phyloP scores from a whole-genome alignment of 768 basidiomycete genomes.

The Grammothele lineata region DNA sequence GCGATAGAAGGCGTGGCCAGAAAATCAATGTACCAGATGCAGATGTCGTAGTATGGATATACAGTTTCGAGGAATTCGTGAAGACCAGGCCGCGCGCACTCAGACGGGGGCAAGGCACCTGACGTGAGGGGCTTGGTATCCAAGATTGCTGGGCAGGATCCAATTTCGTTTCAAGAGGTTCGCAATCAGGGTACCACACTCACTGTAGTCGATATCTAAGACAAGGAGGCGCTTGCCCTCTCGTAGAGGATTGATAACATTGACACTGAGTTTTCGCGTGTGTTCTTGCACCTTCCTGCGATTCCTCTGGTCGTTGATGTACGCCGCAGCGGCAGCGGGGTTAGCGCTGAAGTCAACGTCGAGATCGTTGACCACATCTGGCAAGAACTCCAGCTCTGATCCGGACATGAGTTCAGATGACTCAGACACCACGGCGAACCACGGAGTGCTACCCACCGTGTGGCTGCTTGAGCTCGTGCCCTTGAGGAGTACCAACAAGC shows the following conservation, averaged over 20 bases:
- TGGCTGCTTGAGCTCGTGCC: constrained; percentile 81
- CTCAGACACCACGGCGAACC: background rate
- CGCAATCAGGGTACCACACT: no score
- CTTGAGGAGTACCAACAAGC: constrained; percentile 83
- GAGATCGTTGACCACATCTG: constrained; percentile 74
- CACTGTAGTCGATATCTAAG: constrained; percentile 87
- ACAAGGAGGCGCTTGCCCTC: constrained; percentile 79
- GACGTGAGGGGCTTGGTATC: constrained; percentile 85
- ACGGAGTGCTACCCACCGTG: constrained; percentile 41
- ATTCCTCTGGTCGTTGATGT: constrained; percentile 76
- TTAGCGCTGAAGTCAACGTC: constrained; percentile 76
- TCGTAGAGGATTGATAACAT: constrained; percentile 74
- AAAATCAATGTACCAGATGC: constrained; percentile 75
- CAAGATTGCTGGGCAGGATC: constrained; percentile 59
- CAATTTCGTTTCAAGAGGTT: no score
- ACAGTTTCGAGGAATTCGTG: constrained; percentile 81
- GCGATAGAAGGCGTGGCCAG: no score
- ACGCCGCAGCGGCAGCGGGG: constrained; percentile 50
- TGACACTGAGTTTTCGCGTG: constrained; percentile 55
- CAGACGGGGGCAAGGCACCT: constrained; percentile 70
- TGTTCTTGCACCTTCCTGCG: constrained; percentile 76
- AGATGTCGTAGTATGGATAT: constrained; percentile 85
- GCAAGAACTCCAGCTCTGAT: constrained; percentile 58
- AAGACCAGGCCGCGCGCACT: constrained; percentile 79
- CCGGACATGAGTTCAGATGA: no score